Base-by-base conservation (phyloP, 257 asterid genomes). In the Petunia secreta region DNA sequence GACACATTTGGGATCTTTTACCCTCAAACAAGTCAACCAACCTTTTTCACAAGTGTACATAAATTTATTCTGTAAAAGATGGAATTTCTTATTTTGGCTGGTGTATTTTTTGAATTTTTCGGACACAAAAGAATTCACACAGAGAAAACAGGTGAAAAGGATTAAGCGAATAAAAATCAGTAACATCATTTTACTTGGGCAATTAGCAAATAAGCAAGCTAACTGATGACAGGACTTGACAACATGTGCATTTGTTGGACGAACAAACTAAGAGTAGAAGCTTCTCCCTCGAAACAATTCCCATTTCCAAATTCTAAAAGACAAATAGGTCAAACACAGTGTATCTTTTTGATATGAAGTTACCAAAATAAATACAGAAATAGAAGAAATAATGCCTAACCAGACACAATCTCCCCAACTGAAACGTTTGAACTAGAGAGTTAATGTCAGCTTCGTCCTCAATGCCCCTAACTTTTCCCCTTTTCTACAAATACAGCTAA, bases 21-120 rank as follows among this genome's bases (percentile, higher is more conserved):
- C 25, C 25, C 25, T 50, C 8, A 73, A 73, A 5, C 77, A 71
- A 71, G 77, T 71, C 77, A 50, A 73, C 62, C 77, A 50, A 73
- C 62, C 62, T 13, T 48, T 13, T 5, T 4, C 8, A 1, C 69
- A 34, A 69, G 3, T 68, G 4, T 68, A 68, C 75, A 44, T 68
- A 68, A 15, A 44, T 69, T 69, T 48, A 25, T 25, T 14, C 15
- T 5, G 14, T 71, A 50, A 48, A 71, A 48, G 6, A 44, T 9
- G 39, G 38, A 44, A 16, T 64, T 64, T 64, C 71, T 37, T 39
- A 64, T 13, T 63, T 11, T 64, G 25, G 16, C 25, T 13, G 11
- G 34, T 9, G 16, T 16, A 38, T 16, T n/a, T n/a, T 58, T n/a
- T 7, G 2, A 16, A 48, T 55, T 50, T 3, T 50, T 25, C 25